Conservation (phyloP, 371 early-diverging fungal species). For the Mortierella sp. region DNA sequence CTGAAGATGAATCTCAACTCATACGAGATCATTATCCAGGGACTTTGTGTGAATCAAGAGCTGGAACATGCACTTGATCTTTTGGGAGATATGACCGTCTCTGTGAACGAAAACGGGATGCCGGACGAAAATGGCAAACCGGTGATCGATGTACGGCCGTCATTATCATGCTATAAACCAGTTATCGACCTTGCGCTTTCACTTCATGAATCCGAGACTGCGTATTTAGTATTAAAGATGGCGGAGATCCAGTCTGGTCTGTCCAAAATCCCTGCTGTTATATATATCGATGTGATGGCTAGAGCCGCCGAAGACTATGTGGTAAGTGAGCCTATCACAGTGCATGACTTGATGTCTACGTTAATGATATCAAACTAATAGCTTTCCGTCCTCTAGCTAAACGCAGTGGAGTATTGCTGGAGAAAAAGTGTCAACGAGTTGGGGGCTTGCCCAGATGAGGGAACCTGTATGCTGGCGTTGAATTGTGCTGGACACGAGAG, state of each 20-base stretch:
- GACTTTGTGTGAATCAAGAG: slow-evolving; percentile 55
- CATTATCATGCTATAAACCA: slow-evolving; percentile 52
- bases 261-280: slow-evolving; percentile 57
- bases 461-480: slow-evolving; percentile 70
- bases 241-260: slow-evolving; percentile 61
- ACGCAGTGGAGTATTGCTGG: slow-evolving; percentile 66
- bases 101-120: slow-evolving; percentile 57
- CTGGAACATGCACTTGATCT: slow-evolving; percentile 64
- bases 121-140: slow-evolving; percentile 53
- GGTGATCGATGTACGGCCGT: slow-evolving; percentile 52
- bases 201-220: slow-evolving; percentile 57
- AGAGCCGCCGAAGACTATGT: slow-evolving; percentile 58
- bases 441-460: slow-evolving; percentile 70
- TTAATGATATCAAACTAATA: neutral
- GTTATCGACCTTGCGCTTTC: slow-evolving; percentile 60
- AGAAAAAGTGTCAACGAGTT: slow-evolving; percentile 59
- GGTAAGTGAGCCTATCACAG: slow-evolving; percentile 39
- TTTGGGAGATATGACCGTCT: slow-evolving; percentile 58
- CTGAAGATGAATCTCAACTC: slow-evolving; percentile 50
- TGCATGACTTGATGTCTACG: neutral
- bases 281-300: slow-evolving; percentile 65
- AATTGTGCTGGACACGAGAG: slow-evolving; percentile 72
- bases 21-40: slow-evolving; percentile 62
- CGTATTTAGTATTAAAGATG: slow-evolving; percentile 63
- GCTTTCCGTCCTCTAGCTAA: slow-evolving; percentile 53